These are phyloP conservation scores for Leucosporidium scottii DNA, from an alignment of 768 basidiomycete genomes.

Conservation along the genomic window DNA sequence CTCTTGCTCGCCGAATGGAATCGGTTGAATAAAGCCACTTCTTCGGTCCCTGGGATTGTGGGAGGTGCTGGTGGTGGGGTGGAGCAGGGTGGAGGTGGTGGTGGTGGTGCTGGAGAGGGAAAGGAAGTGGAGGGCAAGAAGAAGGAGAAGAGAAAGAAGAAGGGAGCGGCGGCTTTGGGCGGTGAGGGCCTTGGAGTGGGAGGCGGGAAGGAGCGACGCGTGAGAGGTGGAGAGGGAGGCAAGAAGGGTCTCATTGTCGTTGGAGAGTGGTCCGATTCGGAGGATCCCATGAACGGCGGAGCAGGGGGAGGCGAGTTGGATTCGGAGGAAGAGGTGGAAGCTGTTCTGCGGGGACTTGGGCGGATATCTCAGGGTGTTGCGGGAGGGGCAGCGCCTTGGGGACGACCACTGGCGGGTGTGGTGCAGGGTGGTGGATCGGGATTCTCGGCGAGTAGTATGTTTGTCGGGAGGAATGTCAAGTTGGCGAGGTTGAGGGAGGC, in stretches of 20 bases:
- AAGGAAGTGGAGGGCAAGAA: constrained; percentile 7
- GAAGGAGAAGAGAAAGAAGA: constrained; percentile 65
- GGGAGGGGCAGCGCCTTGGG: neutral
- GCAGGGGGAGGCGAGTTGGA: constrained; percentile 48
- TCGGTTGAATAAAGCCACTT: constrained; percentile 39
- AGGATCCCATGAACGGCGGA: constrained; percentile 57
- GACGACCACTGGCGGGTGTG: constrained; percentile 41
- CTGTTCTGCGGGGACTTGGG: constrained; percentile 51
- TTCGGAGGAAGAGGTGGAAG: constrained; percentile 77
- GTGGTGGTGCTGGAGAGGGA: too few species aligned
- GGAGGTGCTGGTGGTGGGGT: neutral
- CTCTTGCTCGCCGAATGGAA: constrained; percentile 81
- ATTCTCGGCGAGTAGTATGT: constrained; percentile 60
- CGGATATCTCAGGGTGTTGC: neutral
- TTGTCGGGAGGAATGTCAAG: constrained; percentile 66
- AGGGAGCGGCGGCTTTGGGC: constrained; percentile 54
- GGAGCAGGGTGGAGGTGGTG: neutral
- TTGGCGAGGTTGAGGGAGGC: constrained; percentile 55
- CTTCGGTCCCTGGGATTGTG: neutral
- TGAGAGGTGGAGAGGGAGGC: constrained; percentile 58
- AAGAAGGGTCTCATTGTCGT: constrained; percentile 39
- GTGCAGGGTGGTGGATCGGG: constrained; percentile 68
- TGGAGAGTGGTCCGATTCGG: constrained; percentile 63
- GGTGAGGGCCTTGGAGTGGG: neutral
- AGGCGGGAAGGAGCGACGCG: constrained; percentile 9